Conservation (phyloP, 805 yeast species). For the Sungouiella blattae region DNA sequence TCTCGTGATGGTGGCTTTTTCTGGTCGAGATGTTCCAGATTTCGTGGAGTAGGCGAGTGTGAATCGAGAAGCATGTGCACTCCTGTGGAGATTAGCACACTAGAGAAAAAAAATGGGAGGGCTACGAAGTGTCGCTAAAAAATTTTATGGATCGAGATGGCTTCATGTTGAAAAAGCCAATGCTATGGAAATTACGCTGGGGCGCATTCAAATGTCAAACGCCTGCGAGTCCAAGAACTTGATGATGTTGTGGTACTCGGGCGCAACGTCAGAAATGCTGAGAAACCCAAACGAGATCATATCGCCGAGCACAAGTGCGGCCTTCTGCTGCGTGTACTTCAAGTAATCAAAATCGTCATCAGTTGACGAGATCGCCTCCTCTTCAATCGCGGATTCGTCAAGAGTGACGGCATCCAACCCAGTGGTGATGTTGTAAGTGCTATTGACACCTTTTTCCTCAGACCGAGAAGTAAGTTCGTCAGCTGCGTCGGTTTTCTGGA, state of each 20-base stretch:
- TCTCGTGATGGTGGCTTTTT: too few relatives aligned
- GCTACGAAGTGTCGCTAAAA: too few relatives aligned
- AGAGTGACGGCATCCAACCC: conserved; percentile 47
- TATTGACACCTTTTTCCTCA: conserved; percentile 36
- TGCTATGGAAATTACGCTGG: too few relatives aligned
- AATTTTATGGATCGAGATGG: too few relatives aligned
- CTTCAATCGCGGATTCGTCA: conserved; percentile 22
- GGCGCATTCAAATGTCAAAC: conserved; percentile 8
- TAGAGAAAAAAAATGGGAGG: too few relatives aligned
- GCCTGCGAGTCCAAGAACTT: conserved; percentile 38
- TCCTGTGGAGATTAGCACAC: too few relatives aligned
- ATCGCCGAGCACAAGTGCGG: conserved; percentile 73
- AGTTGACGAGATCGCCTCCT: conserved; percentile 33
- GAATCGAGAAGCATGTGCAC: too few relatives aligned
- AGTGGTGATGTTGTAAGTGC: conserved; percentile 37
- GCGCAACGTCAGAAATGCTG: conserved; percentile 25
- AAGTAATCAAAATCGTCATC: conserved; percentile 77
- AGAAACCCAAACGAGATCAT: conserved; percentile 57
- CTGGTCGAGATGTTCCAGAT: too few relatives aligned
- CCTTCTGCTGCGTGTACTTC: conserved; percentile 71
- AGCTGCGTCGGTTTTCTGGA: conserved; percentile 12
- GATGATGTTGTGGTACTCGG: conserved; percentile 22
- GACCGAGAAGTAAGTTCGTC: conserved; percentile 15
- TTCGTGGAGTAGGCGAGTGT: too few relatives aligned
- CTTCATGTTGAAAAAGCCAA: too few relatives aligned